Conservation (phyloP, 805 yeast species). For the Kazachstania kunashirensis region DNA sequence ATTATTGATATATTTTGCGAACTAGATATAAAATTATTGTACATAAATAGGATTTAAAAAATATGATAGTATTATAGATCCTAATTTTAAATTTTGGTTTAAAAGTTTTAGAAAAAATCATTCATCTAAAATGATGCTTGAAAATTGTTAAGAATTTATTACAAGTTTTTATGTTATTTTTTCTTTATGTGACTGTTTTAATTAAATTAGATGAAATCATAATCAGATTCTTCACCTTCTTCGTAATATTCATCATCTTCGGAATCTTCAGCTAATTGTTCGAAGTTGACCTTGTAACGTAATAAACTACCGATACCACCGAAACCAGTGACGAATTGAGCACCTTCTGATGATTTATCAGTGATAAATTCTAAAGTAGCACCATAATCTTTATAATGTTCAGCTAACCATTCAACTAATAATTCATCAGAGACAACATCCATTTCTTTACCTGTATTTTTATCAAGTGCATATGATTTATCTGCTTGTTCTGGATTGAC, state of each 20-base stretch:
- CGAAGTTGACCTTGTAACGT: constrained; percentile 95
- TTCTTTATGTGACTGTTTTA: too few relatives aligned
- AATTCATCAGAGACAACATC: constrained; percentile 78
- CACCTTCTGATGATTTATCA: constrained; percentile 95
- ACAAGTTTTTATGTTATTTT: too few relatives aligned
- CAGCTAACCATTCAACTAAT: constrained; percentile 95
- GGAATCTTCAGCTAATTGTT: constrained; percentile 80
- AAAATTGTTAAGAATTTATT: too few relatives aligned
- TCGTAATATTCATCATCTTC: constrained; percentile 77
- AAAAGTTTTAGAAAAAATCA: too few relatives aligned
- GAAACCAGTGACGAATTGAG: constrained; percentile 94
- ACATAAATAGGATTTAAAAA: too few relatives aligned
- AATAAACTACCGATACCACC: constrained; percentile 98
- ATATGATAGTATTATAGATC: too few relatives aligned
- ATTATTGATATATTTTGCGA: too few relatives aligned
- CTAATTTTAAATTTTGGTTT: too few relatives aligned
- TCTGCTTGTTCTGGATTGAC: constrained; percentile 65
- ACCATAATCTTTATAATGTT: constrained; percentile 88
- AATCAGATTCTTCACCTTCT: constrained; percentile 38
- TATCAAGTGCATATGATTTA: constrained; percentile 68
- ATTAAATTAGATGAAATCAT: constrained; percentile 30
- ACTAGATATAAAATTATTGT: too few relatives aligned
- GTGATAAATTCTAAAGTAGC: constrained; percentile 94
- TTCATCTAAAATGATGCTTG: too few relatives aligned
- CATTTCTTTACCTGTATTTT: constrained; percentile 82